Evolutionary conservation across 768 basidiomycete genomes (phyloP).

Genomic region (Boletus coccyginus): DNA sequence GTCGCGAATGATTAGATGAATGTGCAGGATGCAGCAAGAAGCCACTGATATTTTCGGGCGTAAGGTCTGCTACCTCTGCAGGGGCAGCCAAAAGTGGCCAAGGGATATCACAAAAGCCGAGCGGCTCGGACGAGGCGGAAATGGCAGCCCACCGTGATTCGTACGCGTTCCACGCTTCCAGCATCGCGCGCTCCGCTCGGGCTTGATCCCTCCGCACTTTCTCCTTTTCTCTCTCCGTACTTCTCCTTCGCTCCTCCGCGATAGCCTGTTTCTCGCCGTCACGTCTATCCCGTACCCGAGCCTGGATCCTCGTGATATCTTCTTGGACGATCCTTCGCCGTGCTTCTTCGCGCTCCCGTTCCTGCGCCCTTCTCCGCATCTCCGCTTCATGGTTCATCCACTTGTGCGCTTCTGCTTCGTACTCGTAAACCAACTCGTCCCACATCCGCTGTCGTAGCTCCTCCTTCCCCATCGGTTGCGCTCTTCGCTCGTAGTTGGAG

Average conservation of each 20-base stretch:
- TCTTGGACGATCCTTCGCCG: conserved; percentile 49
- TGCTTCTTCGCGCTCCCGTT: conserved; percentile 43
- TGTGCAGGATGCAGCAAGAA: conserved; percentile 69
- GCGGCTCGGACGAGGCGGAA: conserved; percentile 39
- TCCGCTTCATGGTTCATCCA: conserved; percentile 54
- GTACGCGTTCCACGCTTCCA: conserved; percentile 61
- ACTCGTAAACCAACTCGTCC: conserved; percentile 52
- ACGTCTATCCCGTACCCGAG: conserved; percentile 46
- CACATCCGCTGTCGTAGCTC: conserved; percentile 40
- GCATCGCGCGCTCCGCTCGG: conserved; percentile 42
- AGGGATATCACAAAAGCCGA: conserved; percentile 63
- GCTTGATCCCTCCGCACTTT: conserved; percentile 43
- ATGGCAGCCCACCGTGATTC: conserved; percentile 64
- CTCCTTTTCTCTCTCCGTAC: conserved; percentile 35
- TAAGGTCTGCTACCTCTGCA: conserved; percentile 47
- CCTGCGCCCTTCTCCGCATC: conserved; percentile 41
- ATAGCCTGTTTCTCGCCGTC: conserved; percentile 47
- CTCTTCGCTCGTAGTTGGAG: conserved; percentile 26
- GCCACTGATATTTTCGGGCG: conserved; percentile 46
- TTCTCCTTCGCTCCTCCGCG: conserved; percentile 45
- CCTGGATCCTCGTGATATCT: conserved; percentile 54
- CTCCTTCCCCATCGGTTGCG: conserved; percentile 27
- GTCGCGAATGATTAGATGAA: conserved; percentile 54
- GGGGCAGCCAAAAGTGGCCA: conserved; percentile 61
- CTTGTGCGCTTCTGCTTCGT: conserved; percentile 49